Conservation (phyloP, 768 basidiomycete species). For the Lactarius evosmus region DNA sequence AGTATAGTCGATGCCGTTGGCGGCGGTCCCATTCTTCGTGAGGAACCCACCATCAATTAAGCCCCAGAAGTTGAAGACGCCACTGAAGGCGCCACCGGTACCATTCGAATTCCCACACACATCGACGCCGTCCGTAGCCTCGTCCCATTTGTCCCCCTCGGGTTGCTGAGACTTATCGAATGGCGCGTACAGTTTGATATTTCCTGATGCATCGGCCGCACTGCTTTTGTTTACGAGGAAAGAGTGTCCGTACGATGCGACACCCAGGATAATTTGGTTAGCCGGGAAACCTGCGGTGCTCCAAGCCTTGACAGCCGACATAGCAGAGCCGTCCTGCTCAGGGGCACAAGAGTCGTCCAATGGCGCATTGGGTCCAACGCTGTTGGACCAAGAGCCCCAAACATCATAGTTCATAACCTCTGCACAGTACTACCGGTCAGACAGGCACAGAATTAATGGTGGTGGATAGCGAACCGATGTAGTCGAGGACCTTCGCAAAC, state of each 20-base stretch:
- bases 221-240: constrained; percentile 42
- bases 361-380: constrained; percentile 85
- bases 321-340: constrained; percentile 65
- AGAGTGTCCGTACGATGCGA: constrained; percentile 81
- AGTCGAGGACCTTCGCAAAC: constrained; percentile 69
- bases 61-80: constrained; percentile 57
- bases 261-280: constrained; percentile 74
- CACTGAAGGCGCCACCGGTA: constrained; percentile 50
- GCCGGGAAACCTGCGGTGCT: constrained; percentile 74
- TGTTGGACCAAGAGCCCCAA: constrained; percentile 47
- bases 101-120: constrained; percentile 53
- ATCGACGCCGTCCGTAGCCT: constrained; percentile 43
- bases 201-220: constrained; percentile 36
- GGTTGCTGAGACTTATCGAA: constrained; percentile 27
- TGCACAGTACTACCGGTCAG: background rate
- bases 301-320: constrained; percentile 76
- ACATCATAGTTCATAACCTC: constrained; percentile 71
- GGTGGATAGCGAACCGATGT: constrained; percentile 38
- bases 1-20: constrained; percentile 44
- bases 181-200: constrained; percentile 16
- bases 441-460: background rate
- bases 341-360: constrained; percentile 74
- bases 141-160: constrained; percentile 48
- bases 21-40: constrained; percentile 40
- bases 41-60: constrained; percentile 55